These are phyloP conservation scores for Leptoxyphium fumago DNA, from an alignment of 2,329 filamentous ascomycete genomes.

Conservation along the genomic window DNA sequence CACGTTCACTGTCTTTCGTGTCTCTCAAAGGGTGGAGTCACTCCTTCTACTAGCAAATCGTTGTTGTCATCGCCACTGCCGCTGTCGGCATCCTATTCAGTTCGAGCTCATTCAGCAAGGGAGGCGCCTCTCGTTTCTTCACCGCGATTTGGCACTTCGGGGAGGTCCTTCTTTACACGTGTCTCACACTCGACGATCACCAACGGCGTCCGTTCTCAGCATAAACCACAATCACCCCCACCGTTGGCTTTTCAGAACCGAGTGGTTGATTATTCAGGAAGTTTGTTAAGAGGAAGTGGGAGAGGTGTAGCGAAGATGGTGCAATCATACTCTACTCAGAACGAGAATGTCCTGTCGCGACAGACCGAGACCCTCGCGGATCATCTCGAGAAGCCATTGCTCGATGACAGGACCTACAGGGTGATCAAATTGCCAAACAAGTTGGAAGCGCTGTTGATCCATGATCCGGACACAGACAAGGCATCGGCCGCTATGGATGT, in stretches of 20 bases:
- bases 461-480: conserved; percentile 92
- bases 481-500: conserved; percentile 90
- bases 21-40: background rate
- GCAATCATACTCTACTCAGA: background rate
- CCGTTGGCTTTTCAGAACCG: too few relatives aligned
- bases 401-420: conserved; percentile 77
- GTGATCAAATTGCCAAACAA: conserved; percentile 75
- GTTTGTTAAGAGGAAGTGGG: background rate
- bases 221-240: too few relatives aligned
- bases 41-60: background rate
- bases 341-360: background rate
- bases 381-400: conserved; percentile 61
- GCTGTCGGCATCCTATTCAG: background rate
- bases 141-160: too few relatives aligned
- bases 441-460: conserved; percentile 80
- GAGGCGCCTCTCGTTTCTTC: too few relatives aligned
- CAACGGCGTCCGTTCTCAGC: too few relatives aligned
- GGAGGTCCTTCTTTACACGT: too few relatives aligned
- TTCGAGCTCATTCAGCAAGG: too few relatives aligned
- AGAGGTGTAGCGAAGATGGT: background rate
- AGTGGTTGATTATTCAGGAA: too few relatives aligned
- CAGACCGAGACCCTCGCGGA: conserved; percentile 35
- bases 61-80: background rate
- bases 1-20: background rate
- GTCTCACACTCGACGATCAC: too few relatives aligned